Base-by-base conservation (phyloP, 345 rosid genomes). In the Punica granatum region DNA sequence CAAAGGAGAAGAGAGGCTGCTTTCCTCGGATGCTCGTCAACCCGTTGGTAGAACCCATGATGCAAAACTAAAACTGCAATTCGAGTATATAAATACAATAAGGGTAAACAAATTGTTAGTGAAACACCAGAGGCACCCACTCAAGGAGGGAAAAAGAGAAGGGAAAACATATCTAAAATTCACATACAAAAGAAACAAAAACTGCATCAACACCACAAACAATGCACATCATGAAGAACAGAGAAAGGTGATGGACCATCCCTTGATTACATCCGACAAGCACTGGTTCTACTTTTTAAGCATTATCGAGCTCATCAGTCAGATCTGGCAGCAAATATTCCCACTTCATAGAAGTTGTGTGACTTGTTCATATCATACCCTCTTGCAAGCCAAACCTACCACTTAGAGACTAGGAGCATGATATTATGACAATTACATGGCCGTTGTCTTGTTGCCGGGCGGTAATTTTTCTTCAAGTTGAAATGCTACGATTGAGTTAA, bases 1-100 rank as follows among this genome's bases (percentile, higher is more conserved):
- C 99, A 36, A 91, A 91, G 14, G 96, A 94, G 75, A 93, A 93
- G 60, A 87, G 85, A 33, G 95, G 97, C 66, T 72, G 73, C 62
- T 69, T 76, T 69, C 73, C 83, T 64, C 63, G 82, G 65, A 65
- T 23, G 12, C 72, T 74, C 51, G 70, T 42, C 65, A 71, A 72
- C 42, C 68, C 76, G 8, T 72, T 82, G 70, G 75, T 77, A 18
- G 87, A 78, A 51, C 79, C 91, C 95, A 86, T 89, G 63, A 71
- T 65, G n/a, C 28, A 35, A 32, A n/a, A 32, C 37, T 25, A 42
- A 44, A 5, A 26, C 59, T 21, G 46, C 44, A 26, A 13, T 56
- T n/a, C 28, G 28, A 51, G 58, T 12, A 51, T 10, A n/a, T 51
- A 51, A 13, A 23, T n/a, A 7, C 21, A 43, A 15, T 15, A 46